Conservation (phyloP, 331 rosid species). For the Dryas integrifolia region DNA sequence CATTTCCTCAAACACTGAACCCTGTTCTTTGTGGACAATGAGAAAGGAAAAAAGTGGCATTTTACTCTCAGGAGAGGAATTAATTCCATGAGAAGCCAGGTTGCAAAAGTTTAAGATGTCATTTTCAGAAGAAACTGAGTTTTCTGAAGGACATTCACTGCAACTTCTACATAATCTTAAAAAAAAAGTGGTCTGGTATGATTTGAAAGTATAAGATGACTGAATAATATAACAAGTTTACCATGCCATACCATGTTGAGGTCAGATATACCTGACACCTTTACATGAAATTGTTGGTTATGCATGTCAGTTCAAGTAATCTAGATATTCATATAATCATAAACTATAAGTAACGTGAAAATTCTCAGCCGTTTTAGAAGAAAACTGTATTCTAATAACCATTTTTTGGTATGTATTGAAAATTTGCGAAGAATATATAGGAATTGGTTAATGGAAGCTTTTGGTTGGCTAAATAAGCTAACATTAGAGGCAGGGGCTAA, state of each 20-base stretch:
- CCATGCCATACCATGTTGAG: background rate
- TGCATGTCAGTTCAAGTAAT: no score
- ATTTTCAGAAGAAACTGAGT: no score
- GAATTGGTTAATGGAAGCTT: background rate
- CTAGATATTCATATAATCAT: background rate
- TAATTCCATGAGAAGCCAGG: background rate
- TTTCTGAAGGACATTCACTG: no score
- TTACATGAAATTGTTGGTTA: background rate
- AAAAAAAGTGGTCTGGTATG: no score
- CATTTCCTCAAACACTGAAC: constrained; percentile 4
- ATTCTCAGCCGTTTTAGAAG: background rate
- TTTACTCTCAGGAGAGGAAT: no score
- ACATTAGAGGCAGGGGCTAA: constrained; percentile 8
- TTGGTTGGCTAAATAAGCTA: background rate
- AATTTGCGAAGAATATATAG: constrained; percentile 4
- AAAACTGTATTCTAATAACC: background rate
- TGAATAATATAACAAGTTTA: background rate
- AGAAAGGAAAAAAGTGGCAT: background rate
- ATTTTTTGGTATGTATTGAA: background rate
- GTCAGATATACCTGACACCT: background rate
- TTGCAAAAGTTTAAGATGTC: background rate
- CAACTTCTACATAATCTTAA: no score
- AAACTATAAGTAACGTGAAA: background rate
- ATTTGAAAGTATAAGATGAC: background rate
- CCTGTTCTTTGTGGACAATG: background rate